Evolutionary conservation across 352 stramenopile genomes (phyloP), one percentile per base, ranked within the genome.

Genomic region (Pythium aquatile): DNA sequence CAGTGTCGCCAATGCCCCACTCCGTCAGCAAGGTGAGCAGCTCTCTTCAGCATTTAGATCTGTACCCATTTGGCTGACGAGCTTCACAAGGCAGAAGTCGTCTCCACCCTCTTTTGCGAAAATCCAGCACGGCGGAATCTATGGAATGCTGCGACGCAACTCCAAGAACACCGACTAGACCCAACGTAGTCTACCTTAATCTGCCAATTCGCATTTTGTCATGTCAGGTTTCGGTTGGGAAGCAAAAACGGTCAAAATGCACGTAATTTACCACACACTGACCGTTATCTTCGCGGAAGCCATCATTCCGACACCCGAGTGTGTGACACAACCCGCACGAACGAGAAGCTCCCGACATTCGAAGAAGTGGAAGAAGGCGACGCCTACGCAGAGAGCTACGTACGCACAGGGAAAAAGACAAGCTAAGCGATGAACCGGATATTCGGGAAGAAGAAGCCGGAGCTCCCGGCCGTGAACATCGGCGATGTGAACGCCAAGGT

Each of bases 361-460:
- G 26, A 53, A 29, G 16, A 37, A 30, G 5, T 5, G 13, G 37
- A 47, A 62, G 55, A 40, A 52, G 44, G 44, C n/a, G 5, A 52
- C 44, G 7, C 24, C 14, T 2, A 6, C 44, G 20, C 24, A 14
- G 35, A 14, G 6, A 11, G 8, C 35, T 16, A 16, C 44, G 29
- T 13, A 35, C 26, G 26, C 28, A 9, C 2, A n/a, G 10, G 9
- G n/a, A 35, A 4, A 53, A 20, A 80, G 53, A 65, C 26, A 61
- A 58, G 11, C n/a, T 44, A 10, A 32, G 16, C 14, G 17, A 55
- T 93, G 87, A 87, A 94, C 53, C 79, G 85, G 61, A 90, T 95
- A 75, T 95, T 95, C 73, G 85, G 83, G 57, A 87, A 87, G 70
- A 93, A 93, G 77, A 90, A 93, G 56, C 74, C 75, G 13, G 83